Percentiles rank a stretch among this genome's conserved stretches.
These are phyloP conservation scores for Quercus rubra DNA, from an alignment of 306 rosid genomes.

Conservation along the genomic window DNA sequence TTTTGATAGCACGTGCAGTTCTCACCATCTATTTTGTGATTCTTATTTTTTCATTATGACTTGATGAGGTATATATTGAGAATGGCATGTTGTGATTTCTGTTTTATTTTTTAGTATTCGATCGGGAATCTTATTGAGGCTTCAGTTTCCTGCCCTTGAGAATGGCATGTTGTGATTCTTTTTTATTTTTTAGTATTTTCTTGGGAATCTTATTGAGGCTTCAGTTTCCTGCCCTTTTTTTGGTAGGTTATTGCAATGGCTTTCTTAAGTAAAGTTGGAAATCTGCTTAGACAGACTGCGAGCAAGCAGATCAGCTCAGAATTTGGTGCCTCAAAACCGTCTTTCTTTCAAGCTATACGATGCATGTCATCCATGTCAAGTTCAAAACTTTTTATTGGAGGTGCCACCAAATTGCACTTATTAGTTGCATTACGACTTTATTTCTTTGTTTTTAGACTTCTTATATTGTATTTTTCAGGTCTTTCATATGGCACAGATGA, in stretches of 20 bases:
- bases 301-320: conserved; percentile 44
- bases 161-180: neutral
- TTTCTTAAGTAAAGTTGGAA: conserved; percentile 77
- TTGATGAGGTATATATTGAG: neutral
- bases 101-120: neutral
- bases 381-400: conserved; percentile 83
- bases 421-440: neutral
- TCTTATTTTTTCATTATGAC: no score
- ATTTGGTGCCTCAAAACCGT: conserved; percentile 40
- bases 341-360: conserved; percentile 57
- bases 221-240: conserved; percentile 2
- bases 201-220: neutral
- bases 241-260: conserved; percentile 57
- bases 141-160: neutral
- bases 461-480: conserved; percentile 40
- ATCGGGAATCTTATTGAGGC: neutral
- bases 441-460: conserved; percentile 1
- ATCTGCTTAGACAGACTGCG: conserved; percentile 49
- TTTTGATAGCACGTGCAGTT: neutral
- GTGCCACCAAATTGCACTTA: conserved; percentile 26
- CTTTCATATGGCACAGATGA: conserved; percentile 70
- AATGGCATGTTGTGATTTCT: neutral
- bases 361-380: conserved; percentile 54
- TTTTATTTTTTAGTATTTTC: neutral
- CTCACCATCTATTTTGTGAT: neutral